A percentile compares a stretch with the other conserved stretches of the same genome.
phyloP scores from a whole-genome alignment of 352 stramenopile genomes.

The Phytopythium delawarense region DNA sequence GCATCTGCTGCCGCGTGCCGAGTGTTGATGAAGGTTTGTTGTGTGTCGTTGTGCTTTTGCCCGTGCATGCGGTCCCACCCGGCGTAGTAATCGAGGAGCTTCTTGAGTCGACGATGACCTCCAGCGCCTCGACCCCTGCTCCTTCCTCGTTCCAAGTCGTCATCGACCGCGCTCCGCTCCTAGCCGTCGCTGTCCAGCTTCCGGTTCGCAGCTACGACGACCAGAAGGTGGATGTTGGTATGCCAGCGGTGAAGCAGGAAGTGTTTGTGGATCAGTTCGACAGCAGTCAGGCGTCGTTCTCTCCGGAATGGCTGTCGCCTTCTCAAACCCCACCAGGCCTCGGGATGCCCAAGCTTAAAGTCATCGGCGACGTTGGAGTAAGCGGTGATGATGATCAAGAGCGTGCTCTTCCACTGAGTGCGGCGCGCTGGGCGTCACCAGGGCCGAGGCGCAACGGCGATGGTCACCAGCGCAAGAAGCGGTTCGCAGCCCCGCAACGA shows the following conservation, averaged over 20 bases:
- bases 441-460: neutral
- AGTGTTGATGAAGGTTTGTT: conserved; percentile 33
- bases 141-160: conserved; percentile 19
- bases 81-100: conserved; percentile 60
- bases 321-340: neutral
- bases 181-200: neutral
- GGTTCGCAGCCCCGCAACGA: neutral
- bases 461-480: neutral
- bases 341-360: neutral
- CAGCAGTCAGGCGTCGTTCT: neutral
- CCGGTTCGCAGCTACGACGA: neutral
- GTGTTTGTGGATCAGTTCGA: no score
- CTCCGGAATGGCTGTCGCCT: neutral
- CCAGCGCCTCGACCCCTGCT: conserved; percentile 10
- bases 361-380: neutral
- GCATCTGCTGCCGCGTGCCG: conserved; percentile 21
- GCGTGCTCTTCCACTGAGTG: neutral
- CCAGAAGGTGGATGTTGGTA: neutral
- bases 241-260: neutral
- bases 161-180: conserved; percentile 8
- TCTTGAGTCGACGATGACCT: conserved; percentile 37
- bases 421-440: neutral
- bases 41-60: conserved; percentile 23
- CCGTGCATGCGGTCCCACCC: neutral
- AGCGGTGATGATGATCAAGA: neutral